Evolutionary conservation across 2,329 filamentous ascomycete species (phyloP), one percentile per base, ranked within the genome.

Genomic region (Cladobotryum protrusum): DNA sequence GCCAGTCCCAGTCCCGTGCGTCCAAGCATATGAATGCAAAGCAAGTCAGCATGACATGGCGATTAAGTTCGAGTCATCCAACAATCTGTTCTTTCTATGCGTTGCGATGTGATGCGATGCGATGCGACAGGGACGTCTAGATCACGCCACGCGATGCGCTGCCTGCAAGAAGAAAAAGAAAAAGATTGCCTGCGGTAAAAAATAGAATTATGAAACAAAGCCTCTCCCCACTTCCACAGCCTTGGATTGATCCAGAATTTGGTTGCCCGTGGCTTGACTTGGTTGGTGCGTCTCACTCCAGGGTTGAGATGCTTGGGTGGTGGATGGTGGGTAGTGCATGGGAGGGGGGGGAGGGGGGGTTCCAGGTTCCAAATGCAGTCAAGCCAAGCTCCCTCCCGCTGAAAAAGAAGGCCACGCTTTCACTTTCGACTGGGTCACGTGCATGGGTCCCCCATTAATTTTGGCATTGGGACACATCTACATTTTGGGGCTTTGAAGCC

Each of bases 401-500:
- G n/a, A 18, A 42, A 20, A 20, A 42, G 39, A 45, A 52, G 50
- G 50, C 45, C 50, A 52, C 48, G 50, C 41, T 52, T 52, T 46
- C 36, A 39, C 34, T 43, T 39, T 33, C 29, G 34, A 43, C 51
- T 51, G 41, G 56, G 62, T 69, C 66, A 65, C 62, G 62, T 70
- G 65, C 46, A 42, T 62, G 62, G 69, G 65, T 45, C 41, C 64
- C 61, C 62, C 60, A 57, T 56, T 58, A 60, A 65, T 65, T 67
- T 67, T 65, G 48, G 54, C 36, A 39, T 39, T 12, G 50, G 71
- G 70, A 68, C 71, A 73, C 70, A 72, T 72, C 63, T 68, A 64
- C 69, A 63, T 59, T 68, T 61, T n/a, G n/a, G 59, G 59, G 60
- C 59, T 57, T 65, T 70, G 67, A 72, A 69, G 71, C 67, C 71